Evolutionary conservation across 768 basidiomycete species (phyloP).

Genomic region (Brasilioporus rufonigricans): DNA sequence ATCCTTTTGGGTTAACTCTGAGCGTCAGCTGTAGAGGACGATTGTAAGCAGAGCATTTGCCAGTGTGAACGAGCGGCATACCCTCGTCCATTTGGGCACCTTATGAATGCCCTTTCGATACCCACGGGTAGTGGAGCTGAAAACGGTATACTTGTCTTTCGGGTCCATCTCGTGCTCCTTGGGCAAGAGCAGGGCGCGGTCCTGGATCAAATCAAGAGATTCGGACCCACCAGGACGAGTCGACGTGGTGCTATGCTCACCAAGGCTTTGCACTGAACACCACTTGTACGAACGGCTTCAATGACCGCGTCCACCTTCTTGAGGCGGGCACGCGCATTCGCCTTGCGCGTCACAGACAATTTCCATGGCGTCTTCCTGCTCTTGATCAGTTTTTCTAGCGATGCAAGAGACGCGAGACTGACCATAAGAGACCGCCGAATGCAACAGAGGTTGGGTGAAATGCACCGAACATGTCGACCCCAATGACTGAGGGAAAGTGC

Average conservation of each 20-base stretch:
- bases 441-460: slow-evolving; percentile 71
- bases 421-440: slow-evolving; percentile 86
- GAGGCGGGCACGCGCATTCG: slow-evolving; percentile 83
- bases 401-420: slow-evolving; percentile 3
- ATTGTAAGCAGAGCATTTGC: slow-evolving; percentile 4
- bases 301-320: slow-evolving; percentile 95
- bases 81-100: slow-evolving; percentile 96
- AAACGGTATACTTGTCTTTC: slow-evolving; percentile 94
- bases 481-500: slow-evolving; percentile 6
- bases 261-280: slow-evolving; percentile 71
- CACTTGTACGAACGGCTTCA: slow-evolving; percentile 78
- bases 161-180: slow-evolving; percentile 93
- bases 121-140: slow-evolving; percentile 61
- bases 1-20: slow-evolving; percentile 88
- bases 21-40: slow-evolving; percentile 62
- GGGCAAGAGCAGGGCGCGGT: slow-evolving; percentile 75
- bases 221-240: background rate
- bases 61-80: slow-evolving; percentile 34
- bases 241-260: slow-evolving; percentile 40
- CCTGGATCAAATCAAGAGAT: slow-evolving; percentile 39
- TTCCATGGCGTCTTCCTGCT: slow-evolving; percentile 94
- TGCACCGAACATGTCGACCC: slow-evolving; percentile 72
- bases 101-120: slow-evolving; percentile 97
- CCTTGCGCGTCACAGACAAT: slow-evolving; percentile 87
- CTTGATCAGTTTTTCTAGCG: background rate